A percentile compares a stretch with the other conserved stretches of the same genome.
Evolutionary conservation across 495 filamentous ascomycete genomes (phyloP).

Genomic region (Talaromyces liani): DNA sequence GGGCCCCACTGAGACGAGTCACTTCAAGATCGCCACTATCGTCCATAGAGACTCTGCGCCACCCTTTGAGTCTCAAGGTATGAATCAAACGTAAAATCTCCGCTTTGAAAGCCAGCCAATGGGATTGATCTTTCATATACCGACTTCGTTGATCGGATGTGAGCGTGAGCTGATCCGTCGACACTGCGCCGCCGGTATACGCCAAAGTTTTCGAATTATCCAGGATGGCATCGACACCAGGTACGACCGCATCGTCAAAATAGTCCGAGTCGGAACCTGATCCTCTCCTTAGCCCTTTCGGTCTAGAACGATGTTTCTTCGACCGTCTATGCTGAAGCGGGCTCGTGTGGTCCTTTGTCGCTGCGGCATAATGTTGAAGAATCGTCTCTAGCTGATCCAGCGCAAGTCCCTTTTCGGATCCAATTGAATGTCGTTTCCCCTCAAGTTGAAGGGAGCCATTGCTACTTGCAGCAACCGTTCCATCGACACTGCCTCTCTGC

Average conservation of each 20-base stretch:
- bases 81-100: conserved; percentile 86
- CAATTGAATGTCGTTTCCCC: conserved; percentile 27
- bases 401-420: conserved; percentile 54
- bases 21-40: conserved; percentile 64
- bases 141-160: conserved; percentile 21
- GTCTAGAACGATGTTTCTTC: conserved; percentile 16
- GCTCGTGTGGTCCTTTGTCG: conserved; percentile 23
- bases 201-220: conserved; percentile 84
- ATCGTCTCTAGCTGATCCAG: conserved; percentile 66
- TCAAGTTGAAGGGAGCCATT: conserved; percentile 17
- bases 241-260: conserved; percentile 64
- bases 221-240: conserved; percentile 68
- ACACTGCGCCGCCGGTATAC: conserved; percentile 53
- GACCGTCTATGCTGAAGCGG: conserved; percentile 26
- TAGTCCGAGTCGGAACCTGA: conserved; percentile 75
- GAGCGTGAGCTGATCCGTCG: conserved; percentile 28
- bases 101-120: conserved; percentile 75
- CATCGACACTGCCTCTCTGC: conserved; percentile 23
- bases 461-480: conserved; percentile 13
- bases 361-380: conserved; percentile 45
- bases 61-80: conserved; percentile 81
- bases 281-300: conserved; percentile 29
- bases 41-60: conserved; percentile 77
- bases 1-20: conserved; percentile 79
- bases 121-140: conserved; percentile 52